Percentiles rank a stretch among this genome's conserved stretches.
Conservation (phyloP, 2,329 filamentous ascomycete species). For the Corynespora cassiicola region DNA sequence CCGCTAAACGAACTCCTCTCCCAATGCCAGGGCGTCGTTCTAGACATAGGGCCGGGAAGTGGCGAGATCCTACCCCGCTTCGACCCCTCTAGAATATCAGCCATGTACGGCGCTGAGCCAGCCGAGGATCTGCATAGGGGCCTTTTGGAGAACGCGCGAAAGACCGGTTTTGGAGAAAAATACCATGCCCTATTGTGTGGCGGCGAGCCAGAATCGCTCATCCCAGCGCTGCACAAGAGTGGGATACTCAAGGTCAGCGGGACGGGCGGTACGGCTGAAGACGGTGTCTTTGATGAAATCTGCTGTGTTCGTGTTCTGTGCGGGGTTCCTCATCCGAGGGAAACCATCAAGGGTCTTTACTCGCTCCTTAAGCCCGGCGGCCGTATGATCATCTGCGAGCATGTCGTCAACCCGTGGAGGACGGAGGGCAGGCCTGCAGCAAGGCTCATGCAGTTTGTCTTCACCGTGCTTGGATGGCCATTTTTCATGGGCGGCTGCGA, state of each 20-base stretch:
- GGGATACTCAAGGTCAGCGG: conserved; percentile 43
- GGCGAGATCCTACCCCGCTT: conserved; percentile 59
- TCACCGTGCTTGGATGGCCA: conserved; percentile 56
- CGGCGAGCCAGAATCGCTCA: conserved; percentile 54
- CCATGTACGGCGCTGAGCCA: conserved; percentile 63
- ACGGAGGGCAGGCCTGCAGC: conserved; percentile 53
- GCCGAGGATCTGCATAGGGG: conserved; percentile 54
- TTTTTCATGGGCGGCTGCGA: conserved; percentile 61
- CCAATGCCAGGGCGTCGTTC: conserved; percentile 37
- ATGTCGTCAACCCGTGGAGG: conserved; percentile 60
- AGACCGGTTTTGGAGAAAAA: conserved; percentile 51
- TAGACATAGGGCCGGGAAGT: conserved; percentile 57
- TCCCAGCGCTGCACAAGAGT: conserved; percentile 52
- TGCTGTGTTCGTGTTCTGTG: conserved; percentile 62
- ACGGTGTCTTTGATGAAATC: conserved; percentile 61
- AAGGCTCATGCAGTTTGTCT: conserved; percentile 55
- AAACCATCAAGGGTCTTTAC: conserved; percentile 56
- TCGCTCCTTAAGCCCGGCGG: conserved; percentile 61
- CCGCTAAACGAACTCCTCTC: conserved; percentile 32
- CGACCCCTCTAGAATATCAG: conserved; percentile 48
- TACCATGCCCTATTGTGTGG: conserved; percentile 59
- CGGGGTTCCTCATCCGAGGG: conserved; percentile 56
- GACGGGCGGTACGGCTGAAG: conserved; percentile 25
- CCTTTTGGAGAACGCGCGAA: conserved; percentile 49
- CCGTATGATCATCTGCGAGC: conserved; percentile 61